Evolutionary conservation across 2,329 filamentous ascomycete species (phyloP), one percentile per base, ranked within the genome.

Genomic region (Lasiodiplodia gonubiensis): DNA sequence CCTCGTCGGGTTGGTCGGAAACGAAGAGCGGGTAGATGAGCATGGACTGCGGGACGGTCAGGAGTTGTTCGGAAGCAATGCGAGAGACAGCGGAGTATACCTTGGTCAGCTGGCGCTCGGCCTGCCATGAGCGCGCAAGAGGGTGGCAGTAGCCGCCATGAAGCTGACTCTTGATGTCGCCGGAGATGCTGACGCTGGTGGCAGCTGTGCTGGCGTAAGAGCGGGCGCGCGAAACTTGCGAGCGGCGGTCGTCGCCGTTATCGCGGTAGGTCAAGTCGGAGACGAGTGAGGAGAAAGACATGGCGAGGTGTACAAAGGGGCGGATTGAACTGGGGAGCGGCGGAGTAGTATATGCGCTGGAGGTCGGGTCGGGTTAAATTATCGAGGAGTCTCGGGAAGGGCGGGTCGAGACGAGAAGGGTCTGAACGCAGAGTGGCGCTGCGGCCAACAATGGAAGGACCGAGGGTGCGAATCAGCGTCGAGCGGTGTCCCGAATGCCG

Each of bases 1-100:
- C 92, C 82, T 98, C 94, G 75, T 98, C 92, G 42, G 94, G 92
- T 76, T 92, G 88, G 80, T 99, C 95, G 74, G 95, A 97, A 71
- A 99, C 88, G 83, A 99, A 99, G 72, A 99, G 86, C 14, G 95
- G 95, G 81, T 96, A 98, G 75, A 99, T 97, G 75, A 99, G 90
- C 95, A 98, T 98, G 46, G 94, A 95, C 93, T 97, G 74, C 37
- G 3, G 42, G 21, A 23, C 53, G 37, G 59, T 69, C 33, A 67
- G 39, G 25, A 63, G 18, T 11, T 27, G 46, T 21, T 37, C 2
- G 12, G 27, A 51, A 33, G 11, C 30, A 16, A 7, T 14, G 16
- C 16, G 25, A 49, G 16, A 30, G 49, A 30, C 60, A 52, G 33
- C 46, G 25, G 39, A 35, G 12, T 74, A 60, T 60, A 80, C 80